Evolutionary conservation across 345 rosid species (phyloP).

Genomic region (Pugionium dolabratum): DNA sequence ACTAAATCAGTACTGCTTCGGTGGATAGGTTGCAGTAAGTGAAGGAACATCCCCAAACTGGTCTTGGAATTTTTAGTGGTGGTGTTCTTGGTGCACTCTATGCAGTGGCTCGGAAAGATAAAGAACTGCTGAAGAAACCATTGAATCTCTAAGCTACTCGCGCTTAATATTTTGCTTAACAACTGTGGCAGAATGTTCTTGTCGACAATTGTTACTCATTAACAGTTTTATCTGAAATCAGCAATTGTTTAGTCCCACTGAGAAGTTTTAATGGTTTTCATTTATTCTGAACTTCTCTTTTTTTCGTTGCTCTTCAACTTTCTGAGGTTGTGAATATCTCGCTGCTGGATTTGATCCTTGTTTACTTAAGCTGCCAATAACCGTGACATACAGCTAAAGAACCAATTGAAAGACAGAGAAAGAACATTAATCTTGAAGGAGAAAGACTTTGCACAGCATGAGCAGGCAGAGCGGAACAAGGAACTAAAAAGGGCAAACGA

Average conservation of each 20-base stretch:
- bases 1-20: conserved; percentile 18
- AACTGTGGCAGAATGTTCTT: conserved; percentile 5
- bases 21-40: conserved; percentile 48
- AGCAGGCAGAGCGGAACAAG: conserved; percentile 59
- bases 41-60: conserved; percentile 54
- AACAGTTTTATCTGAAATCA: neutral
- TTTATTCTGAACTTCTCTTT: too few relatives aligned
- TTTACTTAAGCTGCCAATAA: conserved; percentile 9
- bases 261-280: too few relatives aligned
- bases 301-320: conserved; percentile 2
- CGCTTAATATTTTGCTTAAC: conserved; percentile 7
- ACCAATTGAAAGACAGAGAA: conserved; percentile 66
- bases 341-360: neutral
- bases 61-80: conserved; percentile 69
- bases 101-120: conserved; percentile 68
- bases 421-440: conserved; percentile 51
- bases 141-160: conserved; percentile 66
- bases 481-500: conserved; percentile 57
- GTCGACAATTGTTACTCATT: neutral
- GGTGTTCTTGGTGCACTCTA: conserved; percentile 87
- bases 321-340: conserved; percentile 7
- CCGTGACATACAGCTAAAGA: conserved; percentile 54
- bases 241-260: too few relatives aligned
- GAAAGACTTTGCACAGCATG: conserved; percentile 60
- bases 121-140: conserved; percentile 48